Percentiles rank a stretch among this genome's conserved stretches.
Conservation (phyloP, 805 yeast genomes). For the Starmerella scarabaei region DNA sequence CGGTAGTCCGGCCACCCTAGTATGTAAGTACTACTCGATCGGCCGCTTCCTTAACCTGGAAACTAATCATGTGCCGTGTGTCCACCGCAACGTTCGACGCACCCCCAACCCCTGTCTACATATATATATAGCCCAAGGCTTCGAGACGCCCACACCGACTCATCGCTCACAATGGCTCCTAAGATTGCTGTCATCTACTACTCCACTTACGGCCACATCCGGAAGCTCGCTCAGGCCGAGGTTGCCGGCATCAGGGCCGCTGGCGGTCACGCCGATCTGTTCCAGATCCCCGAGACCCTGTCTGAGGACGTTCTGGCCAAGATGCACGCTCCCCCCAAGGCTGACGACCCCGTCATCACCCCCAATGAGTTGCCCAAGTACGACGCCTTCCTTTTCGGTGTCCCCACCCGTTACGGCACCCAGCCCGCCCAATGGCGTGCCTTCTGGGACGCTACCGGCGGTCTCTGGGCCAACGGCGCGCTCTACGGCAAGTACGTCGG, state of each 20-base stretch:
- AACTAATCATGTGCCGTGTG: too few relatives aligned
- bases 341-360: slow-evolving; percentile 42
- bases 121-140: too few relatives aligned
- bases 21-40: too few relatives aligned
- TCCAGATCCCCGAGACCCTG: slow-evolving; percentile 71
- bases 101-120: too few relatives aligned
- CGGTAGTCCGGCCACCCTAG: too few relatives aligned
- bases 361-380: slow-evolving; percentile 42
- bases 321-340: slow-evolving; percentile 49
- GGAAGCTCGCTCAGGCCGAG: slow-evolving; percentile 53
- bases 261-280: slow-evolving; percentile 58
- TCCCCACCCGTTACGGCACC: slow-evolving; percentile 70
- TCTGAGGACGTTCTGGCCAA: slow-evolving; percentile 44
- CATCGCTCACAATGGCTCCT: slow-evolving; percentile 27
- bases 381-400: slow-evolving; percentile 65
- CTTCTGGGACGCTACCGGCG: slow-evolving; percentile 69
- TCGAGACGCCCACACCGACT: too few relatives aligned
- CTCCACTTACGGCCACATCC: slow-evolving; percentile 70
- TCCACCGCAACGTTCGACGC: too few relatives aligned
- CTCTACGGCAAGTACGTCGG: slow-evolving; percentile 65
- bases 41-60: too few relatives aligned
- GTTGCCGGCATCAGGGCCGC: slow-evolving; percentile 56
- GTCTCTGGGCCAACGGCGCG: slow-evolving; percentile 59
- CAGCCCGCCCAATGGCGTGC: slow-evolving; percentile 63
- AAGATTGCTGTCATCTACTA: slow-evolving; percentile 67